Base-by-base conservation (phyloP, 2,329 filamentous ascomycete genomes). In the Colletotrichum eremochloae region DNA sequence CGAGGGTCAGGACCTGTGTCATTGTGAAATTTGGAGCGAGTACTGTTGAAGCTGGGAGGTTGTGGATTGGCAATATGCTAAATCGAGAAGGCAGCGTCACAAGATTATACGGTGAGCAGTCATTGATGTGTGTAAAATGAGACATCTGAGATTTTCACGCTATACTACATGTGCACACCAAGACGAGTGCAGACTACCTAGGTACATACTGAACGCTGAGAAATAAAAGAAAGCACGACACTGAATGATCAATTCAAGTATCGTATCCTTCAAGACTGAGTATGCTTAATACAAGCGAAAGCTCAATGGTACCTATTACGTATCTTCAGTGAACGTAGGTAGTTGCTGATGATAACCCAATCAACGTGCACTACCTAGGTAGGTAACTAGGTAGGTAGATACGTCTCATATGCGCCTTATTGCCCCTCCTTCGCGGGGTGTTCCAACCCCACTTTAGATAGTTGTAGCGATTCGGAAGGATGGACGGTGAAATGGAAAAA, bases 11-110 rank as follows among this genome's bases (percentile, higher is more conserved):
- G 65, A 92, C 94, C 5, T 97, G 96, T 78, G 92, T 96, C 4
- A 87, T 98, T 36, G 92, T 98, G 76, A 98, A 98, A 81, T 97
- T 98, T 80, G 94, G 94, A 1, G 94, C 95, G 1, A 87, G 86
- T 67, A 92, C 92, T 56, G 92, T 97, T 33, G 95, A 98, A 80
- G 92, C 92, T 36, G 95, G 92, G 5, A 90, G 93, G 75, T 84
- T 88, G 58, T 98, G 95, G 94, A 86, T 98, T 70, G 90, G 91
- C 12, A 86, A 86, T 8, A 93, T 98, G 89, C 83, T 97, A 58
- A 82, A 86, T 57, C 87, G 90, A 74, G 94, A 97, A 80, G 93
- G 93, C 1, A 95, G 89, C 74, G 86, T 97, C 12, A 83, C 87
- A 20, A 81, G 84, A 63, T 83, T 89, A 15, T 98, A 98, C 84